phyloP scores from a whole-genome alignment of 176 grass and related monocot species.

The Oryza officinalis region DNA sequence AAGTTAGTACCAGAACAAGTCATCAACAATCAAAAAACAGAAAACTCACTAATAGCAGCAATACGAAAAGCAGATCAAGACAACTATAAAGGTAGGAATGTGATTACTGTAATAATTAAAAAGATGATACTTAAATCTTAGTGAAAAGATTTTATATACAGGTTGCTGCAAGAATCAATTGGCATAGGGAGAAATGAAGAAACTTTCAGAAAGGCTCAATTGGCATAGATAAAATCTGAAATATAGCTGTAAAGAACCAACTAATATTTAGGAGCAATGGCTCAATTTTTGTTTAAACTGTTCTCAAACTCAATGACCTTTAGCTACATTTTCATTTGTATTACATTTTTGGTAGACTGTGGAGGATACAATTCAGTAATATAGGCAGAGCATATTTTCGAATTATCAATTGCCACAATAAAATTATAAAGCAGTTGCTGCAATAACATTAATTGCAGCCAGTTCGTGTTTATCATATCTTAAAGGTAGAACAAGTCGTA shows the following conservation, averaged over 20 bases:
- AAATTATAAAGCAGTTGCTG: too few relatives aligned
- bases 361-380: neutral
- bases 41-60: neutral
- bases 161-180: neutral
- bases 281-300: constrained; percentile 7
- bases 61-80: neutral
- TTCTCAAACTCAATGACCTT: neutral
- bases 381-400: neutral
- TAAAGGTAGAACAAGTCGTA: neutral
- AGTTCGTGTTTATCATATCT: neutral
- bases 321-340: neutral
- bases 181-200: too few relatives aligned
- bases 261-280: neutral
- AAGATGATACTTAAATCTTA: neutral
- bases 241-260: too few relatives aligned
- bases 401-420: neutral
- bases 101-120: neutral
- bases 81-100: neutral
- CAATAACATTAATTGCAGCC: neutral
- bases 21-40: neutral
- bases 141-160: neutral
- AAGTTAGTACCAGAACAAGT: constrained; percentile 25
- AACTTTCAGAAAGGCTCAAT: too few relatives aligned
- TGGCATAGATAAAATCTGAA: too few relatives aligned
- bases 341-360: neutral